These are phyloP conservation scores for Stephanodiscus triporus DNA, from an alignment of 108 stramenopile genomes.

Conservation along the genomic window DNA sequence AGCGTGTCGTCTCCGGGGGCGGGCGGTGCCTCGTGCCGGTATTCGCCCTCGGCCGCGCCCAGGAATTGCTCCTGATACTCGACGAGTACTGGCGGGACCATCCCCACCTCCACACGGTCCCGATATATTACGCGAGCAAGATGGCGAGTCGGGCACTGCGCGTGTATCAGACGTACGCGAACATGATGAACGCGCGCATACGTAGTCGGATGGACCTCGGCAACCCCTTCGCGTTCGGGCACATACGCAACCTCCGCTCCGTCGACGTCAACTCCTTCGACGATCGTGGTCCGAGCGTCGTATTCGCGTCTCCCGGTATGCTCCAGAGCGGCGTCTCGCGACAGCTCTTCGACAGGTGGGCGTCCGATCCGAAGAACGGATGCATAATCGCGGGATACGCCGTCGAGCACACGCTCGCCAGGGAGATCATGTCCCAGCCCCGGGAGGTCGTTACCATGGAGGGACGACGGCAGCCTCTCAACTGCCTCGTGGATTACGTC, in stretches of 20 bases:
- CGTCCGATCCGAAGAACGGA: slow-evolving; percentile 93
- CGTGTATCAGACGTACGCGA: slow-evolving; percentile 98
- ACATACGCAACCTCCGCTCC: slow-evolving; percentile 87
- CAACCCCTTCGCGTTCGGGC: slow-evolving; percentile 92
- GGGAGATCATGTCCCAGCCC: slow-evolving; percentile 93
- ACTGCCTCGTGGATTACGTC: slow-evolving; percentile 95
- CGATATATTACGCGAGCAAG: slow-evolving; percentile 95
- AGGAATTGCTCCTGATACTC: slow-evolving; percentile 96
- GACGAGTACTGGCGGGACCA: slow-evolving; percentile 98
- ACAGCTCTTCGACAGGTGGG: slow-evolving; percentile 98
- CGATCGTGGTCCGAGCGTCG: slow-evolving; percentile 93
- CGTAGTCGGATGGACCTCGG: slow-evolving; percentile 92
- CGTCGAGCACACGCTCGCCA: slow-evolving; percentile 98
- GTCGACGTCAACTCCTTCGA: slow-evolving; percentile 91
- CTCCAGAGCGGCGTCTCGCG: slow-evolving; percentile 95
- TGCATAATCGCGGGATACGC: slow-evolving; percentile 98
- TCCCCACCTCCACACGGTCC: slow-evolving; percentile 92
- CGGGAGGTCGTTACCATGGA: slow-evolving; percentile 95
- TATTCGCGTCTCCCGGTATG: slow-evolving; percentile 99
- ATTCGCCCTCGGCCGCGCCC: slow-evolving; percentile 96
- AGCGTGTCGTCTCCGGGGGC: slow-evolving; percentile 85
- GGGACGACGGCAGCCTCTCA: slow-evolving; percentile 88
- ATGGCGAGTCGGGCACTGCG: slow-evolving; percentile 92
- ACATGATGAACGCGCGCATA: slow-evolving; percentile 98
- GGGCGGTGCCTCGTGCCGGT: slow-evolving; percentile 97